A percentile compares a stretch with the other conserved stretches of the same genome.
phyloP scores from a whole-genome alignment of 2,329 filamentous ascomycete species.

The Ceratocystiopsis sp. region DNA sequence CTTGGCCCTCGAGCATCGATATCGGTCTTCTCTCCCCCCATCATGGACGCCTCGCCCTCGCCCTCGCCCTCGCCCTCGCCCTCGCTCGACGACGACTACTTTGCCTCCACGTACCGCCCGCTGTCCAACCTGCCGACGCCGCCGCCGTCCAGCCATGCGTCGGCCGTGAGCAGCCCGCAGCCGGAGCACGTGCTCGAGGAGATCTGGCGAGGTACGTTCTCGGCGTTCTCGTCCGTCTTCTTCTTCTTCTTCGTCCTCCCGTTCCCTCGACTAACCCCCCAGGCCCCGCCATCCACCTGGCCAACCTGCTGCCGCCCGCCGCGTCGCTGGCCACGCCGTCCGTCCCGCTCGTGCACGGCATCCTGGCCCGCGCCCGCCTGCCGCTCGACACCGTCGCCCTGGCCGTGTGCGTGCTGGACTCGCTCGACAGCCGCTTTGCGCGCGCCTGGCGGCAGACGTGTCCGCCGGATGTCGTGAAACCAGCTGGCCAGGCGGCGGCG shows the following conservation, averaged over 20 bases:
- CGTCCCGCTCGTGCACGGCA: conserved; percentile 39
- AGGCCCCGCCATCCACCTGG: conserved; percentile 50
- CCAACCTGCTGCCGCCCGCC: conserved; percentile 46
- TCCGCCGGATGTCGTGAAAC: too few species aligned
- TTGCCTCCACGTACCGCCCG: conserved; percentile 43
- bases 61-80: too few species aligned
- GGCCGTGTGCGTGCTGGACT: conserved; percentile 50
- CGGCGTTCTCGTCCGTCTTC: background rate
- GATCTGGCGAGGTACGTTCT: conserved; percentile 19
- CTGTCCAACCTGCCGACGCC: conserved; percentile 52
- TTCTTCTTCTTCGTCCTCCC: background rate
- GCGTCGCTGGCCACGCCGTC: conserved; percentile 43
- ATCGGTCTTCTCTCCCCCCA: background rate
- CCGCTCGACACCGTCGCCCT: conserved; percentile 46
- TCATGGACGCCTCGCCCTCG: conserved; percentile 2
- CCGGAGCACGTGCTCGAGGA: background rate
- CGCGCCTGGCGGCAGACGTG: conserved; percentile 43
- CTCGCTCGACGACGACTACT: conserved; percentile 30
- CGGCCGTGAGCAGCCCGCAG: conserved; percentile 25
- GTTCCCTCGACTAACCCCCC: conserved; percentile 3
- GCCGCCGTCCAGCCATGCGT: conserved; percentile 36
- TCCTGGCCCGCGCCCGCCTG: conserved; percentile 39
- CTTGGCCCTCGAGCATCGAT: too few species aligned
- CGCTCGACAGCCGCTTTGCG: conserved; percentile 44
- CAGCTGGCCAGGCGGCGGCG: background rate